A percentile compares a stretch with the other conserved stretches of the same genome.
phyloP scores from a whole-genome alignment of 23 red algal species.

The Cyanidioschyzon merolae region DNA sequence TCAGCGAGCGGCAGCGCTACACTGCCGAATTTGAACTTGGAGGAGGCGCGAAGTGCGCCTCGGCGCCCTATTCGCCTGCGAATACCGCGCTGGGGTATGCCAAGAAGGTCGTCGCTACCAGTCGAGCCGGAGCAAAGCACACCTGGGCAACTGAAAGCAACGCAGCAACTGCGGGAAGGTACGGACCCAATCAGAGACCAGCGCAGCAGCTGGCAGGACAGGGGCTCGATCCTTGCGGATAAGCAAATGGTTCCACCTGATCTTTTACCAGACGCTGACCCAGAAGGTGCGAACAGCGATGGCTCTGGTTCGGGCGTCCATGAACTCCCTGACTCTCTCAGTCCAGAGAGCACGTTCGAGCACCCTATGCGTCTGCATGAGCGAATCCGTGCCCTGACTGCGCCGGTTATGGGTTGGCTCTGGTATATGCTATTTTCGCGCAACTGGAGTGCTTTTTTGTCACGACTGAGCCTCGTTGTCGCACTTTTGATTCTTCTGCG shows the following conservation, averaged over 20 bases:
- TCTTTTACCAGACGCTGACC: background rate
- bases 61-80: background rate
- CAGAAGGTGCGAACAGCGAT: background rate
- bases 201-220: background rate
- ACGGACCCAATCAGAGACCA: background rate
- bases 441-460: constrained; percentile 29
- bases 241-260: background rate
- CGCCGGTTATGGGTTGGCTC: background rate
- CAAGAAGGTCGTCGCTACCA: background rate
- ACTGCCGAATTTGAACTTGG: background rate
- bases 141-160: background rate
- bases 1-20: background rate
- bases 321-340: background rate
- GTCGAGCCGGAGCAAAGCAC: background rate
- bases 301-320: background rate
- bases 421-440: constrained; percentile 2
- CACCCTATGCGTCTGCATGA: background rate
- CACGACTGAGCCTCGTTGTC: constrained; percentile 37
- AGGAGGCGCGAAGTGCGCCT: background rate
- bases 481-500: constrained; percentile 70
- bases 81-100: background rate
- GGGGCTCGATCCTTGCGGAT: background rate
- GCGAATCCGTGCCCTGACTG: constrained; percentile 2
- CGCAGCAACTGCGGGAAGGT: background rate
- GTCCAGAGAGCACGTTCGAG: background rate